Evolutionary conservation across 768 basidiomycete species (phyloP).

Genomic region (Xanthoconium purpureum): DNA sequence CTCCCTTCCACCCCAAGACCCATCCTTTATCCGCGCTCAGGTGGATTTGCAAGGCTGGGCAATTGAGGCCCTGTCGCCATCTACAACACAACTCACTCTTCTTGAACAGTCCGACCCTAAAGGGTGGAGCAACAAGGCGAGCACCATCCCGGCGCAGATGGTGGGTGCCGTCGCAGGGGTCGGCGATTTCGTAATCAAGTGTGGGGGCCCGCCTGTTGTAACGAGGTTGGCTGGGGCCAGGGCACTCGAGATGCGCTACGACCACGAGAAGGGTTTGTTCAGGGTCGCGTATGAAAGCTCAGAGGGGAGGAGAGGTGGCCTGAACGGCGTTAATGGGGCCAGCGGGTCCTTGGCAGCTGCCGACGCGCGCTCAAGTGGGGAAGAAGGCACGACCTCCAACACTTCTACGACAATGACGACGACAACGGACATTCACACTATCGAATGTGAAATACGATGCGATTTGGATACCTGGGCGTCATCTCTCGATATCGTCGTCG

Average conservation of each 20-base stretch:
- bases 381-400: conserved; percentile 4
- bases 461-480: conserved; percentile 87
- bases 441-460: conserved; percentile 90
- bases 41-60: conserved; percentile 99
- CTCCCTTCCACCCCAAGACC: conserved; percentile 59
- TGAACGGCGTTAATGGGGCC: conserved; percentile 21
- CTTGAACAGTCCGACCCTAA: conserved; percentile 97
- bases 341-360: not conserved
- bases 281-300: conserved; percentile 80
- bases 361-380: conserved; percentile 16
- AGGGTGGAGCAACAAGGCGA: conserved; percentile 90
- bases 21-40: conserved; percentile 85
- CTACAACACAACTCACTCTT: conserved; percentile 87
- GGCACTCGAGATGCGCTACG: conserved; percentile 72
- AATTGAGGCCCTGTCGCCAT: conserved; percentile 92
- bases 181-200: conserved; percentile 94
- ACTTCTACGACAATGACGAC: not conserved
- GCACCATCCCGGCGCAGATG: conserved; percentile 93
- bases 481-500: conserved; percentile 84
- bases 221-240: conserved; percentile 81
- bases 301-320: conserved; percentile 42
- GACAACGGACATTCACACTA: conserved; percentile 41
- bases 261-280: conserved; percentile 80
- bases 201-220: conserved; percentile 89
- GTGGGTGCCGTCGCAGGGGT: conserved; percentile 84